These are phyloP conservation scores for Hyaloscypha hepaticicola DNA, from an alignment of 495 filamentous ascomycete genomes.

Conservation along the genomic window DNA sequence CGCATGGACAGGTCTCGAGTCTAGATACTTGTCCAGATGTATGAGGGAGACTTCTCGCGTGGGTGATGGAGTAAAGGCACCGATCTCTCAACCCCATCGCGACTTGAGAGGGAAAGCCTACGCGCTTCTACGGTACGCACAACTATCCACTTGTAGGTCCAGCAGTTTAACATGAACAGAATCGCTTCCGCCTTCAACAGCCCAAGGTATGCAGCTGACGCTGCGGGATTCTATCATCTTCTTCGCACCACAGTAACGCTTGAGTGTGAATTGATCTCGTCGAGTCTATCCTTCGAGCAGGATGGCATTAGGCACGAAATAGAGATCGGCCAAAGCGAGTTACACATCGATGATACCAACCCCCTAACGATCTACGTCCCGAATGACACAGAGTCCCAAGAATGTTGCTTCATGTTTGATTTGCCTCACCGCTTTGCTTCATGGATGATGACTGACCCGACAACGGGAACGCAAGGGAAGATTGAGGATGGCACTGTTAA, in stretches of 20 bases:
- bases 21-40: conserved; percentile 7
- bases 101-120: not conserved
- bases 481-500: conserved; percentile 13
- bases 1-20: not conserved
- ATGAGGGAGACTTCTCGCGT: not conserved
- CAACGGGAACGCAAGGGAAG: not conserved
- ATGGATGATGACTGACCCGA: not conserved
- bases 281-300: not conserved
- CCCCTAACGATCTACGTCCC: not conserved
- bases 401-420: not conserved
- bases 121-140: not conserved
- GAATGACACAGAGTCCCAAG: not conserved
- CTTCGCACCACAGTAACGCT: not conserved
- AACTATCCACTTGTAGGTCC: not conserved
- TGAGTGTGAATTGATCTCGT: not conserved
- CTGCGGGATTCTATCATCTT: not conserved
- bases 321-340: not conserved
- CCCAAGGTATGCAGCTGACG: not conserved
- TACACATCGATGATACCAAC: not conserved
- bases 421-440: not conserved
- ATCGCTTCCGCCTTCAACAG: not conserved
- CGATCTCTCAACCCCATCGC: not conserved
- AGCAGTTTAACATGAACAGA: not conserved
- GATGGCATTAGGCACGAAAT: not conserved
- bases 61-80: not conserved